Conservation (phyloP, 2,329 filamentous ascomycete species). For the Xylariaceae sp. region DNA sequence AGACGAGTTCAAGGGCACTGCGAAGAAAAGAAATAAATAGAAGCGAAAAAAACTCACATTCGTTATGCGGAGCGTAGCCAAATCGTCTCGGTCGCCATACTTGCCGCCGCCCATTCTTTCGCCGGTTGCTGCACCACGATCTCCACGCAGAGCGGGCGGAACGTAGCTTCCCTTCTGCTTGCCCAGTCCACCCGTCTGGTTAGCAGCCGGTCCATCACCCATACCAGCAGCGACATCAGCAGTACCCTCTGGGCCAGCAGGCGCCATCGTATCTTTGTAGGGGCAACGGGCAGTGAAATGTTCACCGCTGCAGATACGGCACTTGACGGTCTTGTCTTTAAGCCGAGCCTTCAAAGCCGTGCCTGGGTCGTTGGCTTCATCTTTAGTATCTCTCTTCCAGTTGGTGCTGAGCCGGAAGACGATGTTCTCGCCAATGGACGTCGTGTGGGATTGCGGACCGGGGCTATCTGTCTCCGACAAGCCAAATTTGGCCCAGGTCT, state of each 20-base stretch:
- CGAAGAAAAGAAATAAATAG: neutral
- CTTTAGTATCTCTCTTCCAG: conserved; percentile 87
- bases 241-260: conserved; percentile 57
- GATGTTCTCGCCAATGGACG: conserved; percentile 95
- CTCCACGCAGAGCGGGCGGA: conserved; percentile 83
- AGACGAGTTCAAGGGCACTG: neutral
- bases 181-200: conserved; percentile 39
- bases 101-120: conserved; percentile 85
- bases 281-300: conserved; percentile 99
- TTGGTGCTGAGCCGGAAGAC: conserved; percentile 88
- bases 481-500: conserved; percentile 90
- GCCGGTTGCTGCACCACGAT: conserved; percentile 54
- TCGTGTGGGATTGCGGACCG: conserved; percentile 84
- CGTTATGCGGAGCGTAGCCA: conserved; percentile 93
- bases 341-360: conserved; percentile 74
- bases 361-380: conserved; percentile 68
- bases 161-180: conserved; percentile 83
- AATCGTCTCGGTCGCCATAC: conserved; percentile 87
- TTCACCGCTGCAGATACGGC: conserved; percentile 96
- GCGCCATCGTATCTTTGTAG: conserved; percentile 99
- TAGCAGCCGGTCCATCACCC: conserved; percentile 44
- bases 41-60: conserved; percentile 64
- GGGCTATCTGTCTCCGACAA: conserved; percentile 75
- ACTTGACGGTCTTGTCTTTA: conserved; percentile 99
- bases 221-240: conserved; percentile 51